These are phyloP conservation scores for Tetrastigma voinierianum DNA, from an alignment of 164 flowering plant genomes.

Conservation along the genomic window DNA sequence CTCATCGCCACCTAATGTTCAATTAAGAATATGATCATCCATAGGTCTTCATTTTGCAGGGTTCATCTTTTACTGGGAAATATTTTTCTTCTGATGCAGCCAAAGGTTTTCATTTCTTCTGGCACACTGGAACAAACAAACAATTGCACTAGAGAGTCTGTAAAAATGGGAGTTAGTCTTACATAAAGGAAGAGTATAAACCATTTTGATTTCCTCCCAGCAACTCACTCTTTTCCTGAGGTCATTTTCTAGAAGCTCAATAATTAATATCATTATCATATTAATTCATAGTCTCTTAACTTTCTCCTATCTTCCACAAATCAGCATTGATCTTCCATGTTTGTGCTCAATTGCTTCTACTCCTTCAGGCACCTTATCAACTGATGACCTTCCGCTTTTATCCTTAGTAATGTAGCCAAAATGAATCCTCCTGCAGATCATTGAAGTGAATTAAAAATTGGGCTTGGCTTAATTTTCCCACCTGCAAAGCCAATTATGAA, in stretches of 20 bases:
- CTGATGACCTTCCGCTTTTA: conserved; percentile 17
- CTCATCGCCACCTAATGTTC: conserved; percentile 58
- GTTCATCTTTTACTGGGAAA: conserved; percentile 28
- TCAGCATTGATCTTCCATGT: conserved; percentile 15
- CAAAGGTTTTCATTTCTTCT: conserved; percentile 31
- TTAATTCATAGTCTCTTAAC: conserved; percentile 10
- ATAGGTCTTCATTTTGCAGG: conserved; percentile 40
- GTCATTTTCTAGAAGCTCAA: conserved; percentile 53
- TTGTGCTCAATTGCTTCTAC: conserved; percentile 2
- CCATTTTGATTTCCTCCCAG: conserved; percentile 32
- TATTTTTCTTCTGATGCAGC: conserved; percentile 32
- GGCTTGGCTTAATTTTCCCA: too few species aligned
- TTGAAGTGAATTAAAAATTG: conserved; percentile 33
- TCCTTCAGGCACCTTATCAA: conserved; percentile 20
- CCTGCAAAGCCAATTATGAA: conserved; percentile 12
- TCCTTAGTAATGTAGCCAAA: conserved; percentile 11
- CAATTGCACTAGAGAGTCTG: conserved; percentile 10
- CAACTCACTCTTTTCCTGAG: conserved; percentile 34
- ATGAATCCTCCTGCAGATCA: conserved; percentile 27
- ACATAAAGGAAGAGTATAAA: conserved; percentile 26
- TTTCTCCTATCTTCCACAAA: conserved; percentile 17
- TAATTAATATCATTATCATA: conserved; percentile 32
- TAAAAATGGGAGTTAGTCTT: not conserved
- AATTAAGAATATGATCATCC: conserved; percentile 43
- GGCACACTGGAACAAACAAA: conserved; percentile 25